These are phyloP conservation scores for Hygrophorus russula DNA, from an alignment of 768 basidiomycete species.

Conservation along the genomic window DNA sequence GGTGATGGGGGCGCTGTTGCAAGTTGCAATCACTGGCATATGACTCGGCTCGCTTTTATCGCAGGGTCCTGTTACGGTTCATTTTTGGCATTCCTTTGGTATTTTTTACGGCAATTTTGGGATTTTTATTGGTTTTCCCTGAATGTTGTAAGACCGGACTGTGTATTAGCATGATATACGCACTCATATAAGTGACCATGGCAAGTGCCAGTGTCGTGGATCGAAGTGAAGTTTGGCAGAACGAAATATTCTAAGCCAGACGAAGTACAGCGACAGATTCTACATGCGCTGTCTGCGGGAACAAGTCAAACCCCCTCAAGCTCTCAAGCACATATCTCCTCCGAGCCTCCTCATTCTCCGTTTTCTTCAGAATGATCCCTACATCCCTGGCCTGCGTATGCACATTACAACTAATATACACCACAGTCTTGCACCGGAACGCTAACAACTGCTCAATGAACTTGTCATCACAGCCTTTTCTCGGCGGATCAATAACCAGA, in stretches of 20 bases:
- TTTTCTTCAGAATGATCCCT: constrained; percentile 51
- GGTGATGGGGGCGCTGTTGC: no score
- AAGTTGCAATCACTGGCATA: no score
- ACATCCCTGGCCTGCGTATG: constrained; percentile 89
- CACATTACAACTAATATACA: constrained; percentile 94
- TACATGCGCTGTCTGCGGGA: constrained; percentile 94
- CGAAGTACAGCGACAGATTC: constrained; percentile 69
- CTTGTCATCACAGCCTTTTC: constrained; percentile 83
- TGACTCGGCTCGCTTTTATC: no score
- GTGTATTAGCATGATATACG: no score
- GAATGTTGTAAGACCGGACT: no score
- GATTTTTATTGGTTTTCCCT: no score
- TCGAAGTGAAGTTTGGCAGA: no score
- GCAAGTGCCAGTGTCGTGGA: no score
- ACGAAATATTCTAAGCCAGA: constrained; percentile 22
- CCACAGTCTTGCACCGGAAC: constrained; percentile 58
- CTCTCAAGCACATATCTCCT: constrained; percentile 70
- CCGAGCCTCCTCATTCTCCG: constrained; percentile 22
- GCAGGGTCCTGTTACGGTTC: no score
- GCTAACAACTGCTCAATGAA: constrained; percentile 68
- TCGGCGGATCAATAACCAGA: constrained; percentile 80
- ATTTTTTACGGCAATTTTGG: no score
- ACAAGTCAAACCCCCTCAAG: constrained; percentile 84
- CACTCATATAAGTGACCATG: no score
- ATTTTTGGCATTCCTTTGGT: no score